phyloP scores from a whole-genome alignment of 495 filamentous ascomycete genomes.

The Immersiella caudata region DNA sequence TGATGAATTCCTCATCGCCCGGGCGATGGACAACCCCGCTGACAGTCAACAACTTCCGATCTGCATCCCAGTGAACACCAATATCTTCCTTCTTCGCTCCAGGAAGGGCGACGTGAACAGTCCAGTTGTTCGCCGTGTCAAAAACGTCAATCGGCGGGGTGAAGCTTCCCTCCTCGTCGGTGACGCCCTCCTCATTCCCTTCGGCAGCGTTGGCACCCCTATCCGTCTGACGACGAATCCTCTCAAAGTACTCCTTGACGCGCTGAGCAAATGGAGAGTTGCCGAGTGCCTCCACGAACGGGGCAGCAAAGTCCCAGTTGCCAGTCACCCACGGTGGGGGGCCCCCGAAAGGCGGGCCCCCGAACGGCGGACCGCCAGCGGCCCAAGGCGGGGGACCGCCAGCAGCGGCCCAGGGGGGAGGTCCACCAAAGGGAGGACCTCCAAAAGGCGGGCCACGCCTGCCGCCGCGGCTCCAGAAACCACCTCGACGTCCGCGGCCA shows the following conservation, averaged over 20 bases:
- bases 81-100: constrained; percentile 79
- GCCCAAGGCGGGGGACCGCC: too few relatives aligned
- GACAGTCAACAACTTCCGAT: constrained; percentile 64
- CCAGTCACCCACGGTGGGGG: constrained; percentile 35
- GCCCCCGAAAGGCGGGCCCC: constrained; percentile 13
- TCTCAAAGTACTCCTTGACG: constrained; percentile 44
- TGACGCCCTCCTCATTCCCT: constrained; percentile 12
- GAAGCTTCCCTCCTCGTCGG: constrained; percentile 50
- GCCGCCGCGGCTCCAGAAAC: constrained; percentile 19
- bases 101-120: constrained; percentile 73
- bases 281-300: constrained; percentile 40
- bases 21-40: constrained; percentile 71
- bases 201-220: not conserved
- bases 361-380: constrained; percentile 14
- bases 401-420: too few relatives aligned
- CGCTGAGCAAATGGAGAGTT: constrained; percentile 47
- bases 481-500: constrained; percentile 23
- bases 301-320: constrained; percentile 38
- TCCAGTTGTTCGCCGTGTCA: constrained; percentile 62
- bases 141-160: constrained; percentile 72
- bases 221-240: constrained; percentile 9
- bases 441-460: constrained; percentile 25
- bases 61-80: constrained; percentile 71
- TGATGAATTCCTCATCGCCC: constrained; percentile 72
- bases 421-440: constrained; percentile 28